Base-by-base conservation (phyloP, 768 basidiomycete genomes). In the Coprinopsis marcescibilis region DNA sequence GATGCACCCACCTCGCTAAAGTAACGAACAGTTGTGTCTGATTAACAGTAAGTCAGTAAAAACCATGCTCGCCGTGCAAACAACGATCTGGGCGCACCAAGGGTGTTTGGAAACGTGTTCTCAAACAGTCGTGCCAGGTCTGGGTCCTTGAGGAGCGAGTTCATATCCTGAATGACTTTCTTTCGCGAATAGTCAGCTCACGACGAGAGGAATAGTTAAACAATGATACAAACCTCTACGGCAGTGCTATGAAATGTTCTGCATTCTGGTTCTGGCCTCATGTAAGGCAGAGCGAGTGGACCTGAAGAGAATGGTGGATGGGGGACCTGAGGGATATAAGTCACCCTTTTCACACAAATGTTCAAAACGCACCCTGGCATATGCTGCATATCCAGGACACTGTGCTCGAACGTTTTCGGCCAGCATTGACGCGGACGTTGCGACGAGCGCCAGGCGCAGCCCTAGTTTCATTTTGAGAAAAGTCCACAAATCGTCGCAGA, bases 11-110 rank as follows among this genome's bases (percentile, higher is more conserved):
- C 85, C 56, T 73, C 55, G 58, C 72, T 80, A 61, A 80, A 88
- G 57, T 87, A 90, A 59, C 77, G 81, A 48, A 90, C 81, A 6
- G 87, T 88, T 2, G 86, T 89, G 56, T 89, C 87, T 86, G 49
- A 15, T 27, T 25, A 21, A 14, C 23, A 26, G 38, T 51, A 14
- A 32, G 7, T 46, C 20, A 42, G 43, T 19, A 45, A 20, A 24
- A 30, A 19, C 21, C 14, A 47, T 27, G 32, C 34, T 24, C 14
- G 11, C 4, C 15, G 6, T 32, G 39, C 30, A 45, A 40, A 15
- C 7, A 8, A 11, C 6, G 6, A 15, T 36, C 13, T 5, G 5
- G 11, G 8, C 69, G 49, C 53, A 85, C 85, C 86, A 36, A 89
- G 73, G 0, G 87, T 89, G 54, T 87, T 87, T 2, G 87, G 87